Conservation (phyloP, 1,284 basidiomycete species). For the Apiotrichum siamense region DNA sequence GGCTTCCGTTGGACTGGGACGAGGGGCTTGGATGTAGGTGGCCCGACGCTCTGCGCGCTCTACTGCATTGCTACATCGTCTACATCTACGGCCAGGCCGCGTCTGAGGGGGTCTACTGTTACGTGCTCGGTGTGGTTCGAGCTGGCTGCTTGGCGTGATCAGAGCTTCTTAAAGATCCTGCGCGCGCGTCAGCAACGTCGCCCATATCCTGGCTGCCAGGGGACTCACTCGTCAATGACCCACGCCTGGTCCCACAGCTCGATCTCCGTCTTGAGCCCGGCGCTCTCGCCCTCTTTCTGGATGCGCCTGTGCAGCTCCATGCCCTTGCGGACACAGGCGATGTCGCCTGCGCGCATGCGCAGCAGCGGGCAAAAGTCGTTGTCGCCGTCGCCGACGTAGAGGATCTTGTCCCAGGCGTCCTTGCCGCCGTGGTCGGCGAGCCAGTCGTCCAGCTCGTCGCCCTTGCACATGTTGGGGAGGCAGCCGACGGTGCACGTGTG, state of each 20-base stretch:
- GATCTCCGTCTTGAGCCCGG: slow-evolving; percentile 64
- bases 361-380: slow-evolving; percentile 95
- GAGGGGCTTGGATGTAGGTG: too few species aligned
- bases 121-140: too few species aligned
- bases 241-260: slow-evolving; percentile 86
- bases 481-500: slow-evolving; percentile 85
- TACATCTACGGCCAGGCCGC: too few species aligned
- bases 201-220: too few species aligned
- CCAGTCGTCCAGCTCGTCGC: slow-evolving; percentile 81
- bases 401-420: slow-evolving; percentile 63
- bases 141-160: too few species aligned
- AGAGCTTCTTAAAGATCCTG: too few species aligned
- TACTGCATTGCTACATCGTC: too few species aligned
- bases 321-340: slow-evolving; percentile 61
- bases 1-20: too few species aligned
- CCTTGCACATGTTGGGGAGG: slow-evolving; percentile 98
- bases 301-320: slow-evolving; percentile 73
- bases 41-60: too few species aligned
- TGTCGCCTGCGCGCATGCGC: slow-evolving; percentile 62
- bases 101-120: too few species aligned
- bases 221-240: slow-evolving; percentile 75
- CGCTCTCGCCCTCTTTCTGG: slow-evolving; percentile 57
- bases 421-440: slow-evolving; percentile 60
- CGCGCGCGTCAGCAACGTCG: too few species aligned
- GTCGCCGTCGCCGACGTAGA: slow-evolving; percentile 89